A percentile compares a stretch with the other conserved stretches of the same genome.
These are phyloP conservation scores for Xylogone sp. DNA, from an alignment of 2,329 filamentous ascomycete species.

Conservation along the genomic window DNA sequence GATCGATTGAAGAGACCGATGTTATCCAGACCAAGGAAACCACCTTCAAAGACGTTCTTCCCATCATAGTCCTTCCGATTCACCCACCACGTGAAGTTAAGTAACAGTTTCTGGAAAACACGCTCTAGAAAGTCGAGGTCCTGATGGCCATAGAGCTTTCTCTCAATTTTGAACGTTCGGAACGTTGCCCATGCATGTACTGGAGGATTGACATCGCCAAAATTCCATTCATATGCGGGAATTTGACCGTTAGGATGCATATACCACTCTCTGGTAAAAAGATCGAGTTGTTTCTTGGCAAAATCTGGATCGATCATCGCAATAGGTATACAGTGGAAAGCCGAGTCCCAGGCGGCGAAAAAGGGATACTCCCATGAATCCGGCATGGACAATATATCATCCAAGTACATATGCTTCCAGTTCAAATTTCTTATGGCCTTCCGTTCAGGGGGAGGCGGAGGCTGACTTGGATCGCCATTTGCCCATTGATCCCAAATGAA, in stretches of 20 bases:
- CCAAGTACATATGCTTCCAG: constrained; percentile 93
- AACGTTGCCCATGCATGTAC: constrained; percentile 97
- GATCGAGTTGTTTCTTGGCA: constrained; percentile 94
- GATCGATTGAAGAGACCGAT: constrained; percentile 97
- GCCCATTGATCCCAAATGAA: constrained; percentile 99
- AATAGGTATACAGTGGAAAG: constrained; percentile 92
- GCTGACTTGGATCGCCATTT: constrained; percentile 85
- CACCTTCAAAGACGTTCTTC: constrained; percentile 96
- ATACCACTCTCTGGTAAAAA: constrained; percentile 97
- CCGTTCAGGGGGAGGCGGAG: constrained; percentile 75
- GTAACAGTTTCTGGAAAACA: constrained; percentile 90
- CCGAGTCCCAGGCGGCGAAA: constrained; percentile 95
- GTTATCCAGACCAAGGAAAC: constrained; percentile 93
- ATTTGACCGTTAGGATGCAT: constrained; percentile 97
- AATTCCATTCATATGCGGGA: constrained; percentile 94
- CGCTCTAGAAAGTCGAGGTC: constrained; percentile 94
- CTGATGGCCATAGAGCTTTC: constrained; percentile 92
- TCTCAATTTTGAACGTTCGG: constrained; percentile 95
- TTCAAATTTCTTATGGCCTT: constrained; percentile 81
- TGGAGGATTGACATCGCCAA: constrained; percentile 92
- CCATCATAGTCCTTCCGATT: constrained; percentile 92
- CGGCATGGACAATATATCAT: constrained; percentile 95
- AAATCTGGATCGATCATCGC: constrained; percentile 98
- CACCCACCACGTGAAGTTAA: constrained; percentile 99
- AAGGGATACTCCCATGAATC: constrained; percentile 99